Evolutionary conservation across 441 rosid genomes (phyloP), one percentile per base, ranked within the genome.

Genomic region (Adansonia gregorii): DNA sequence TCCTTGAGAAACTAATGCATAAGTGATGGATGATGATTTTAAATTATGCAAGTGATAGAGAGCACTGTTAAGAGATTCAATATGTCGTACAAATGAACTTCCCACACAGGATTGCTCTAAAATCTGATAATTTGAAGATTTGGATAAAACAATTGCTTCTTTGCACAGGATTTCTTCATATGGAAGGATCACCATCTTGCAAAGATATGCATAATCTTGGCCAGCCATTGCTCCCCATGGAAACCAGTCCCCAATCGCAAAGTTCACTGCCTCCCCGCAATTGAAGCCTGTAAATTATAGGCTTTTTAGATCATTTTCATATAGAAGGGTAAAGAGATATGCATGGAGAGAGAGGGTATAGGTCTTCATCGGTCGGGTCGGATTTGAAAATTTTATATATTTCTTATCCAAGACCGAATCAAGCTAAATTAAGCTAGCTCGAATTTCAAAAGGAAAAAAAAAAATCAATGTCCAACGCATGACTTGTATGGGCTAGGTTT

Each of bases 191-290:
- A 75, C 76, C 75, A 68, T 58, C 75, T 73, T 79, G 71, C 59
- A 19, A 49, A 82, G 82, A 77, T 22, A 43, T 46, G 88, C 90
- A 76, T 89, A 87, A 14, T 80, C 87, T 41, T 67, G 12, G 58
- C 86, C 79, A 39, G 92, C 90, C 24, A 78, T 41, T 55, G 85
- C 88, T 51, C 92, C 92, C 9, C 83, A 79, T 8, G 82, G 86
- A 77, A 89, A 87, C 92, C 92, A 87, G 67, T 86, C 86, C 9
- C 79, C 78, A 20, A 78, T 55, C 5, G 88, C 84, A 56, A 87
- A 85, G 75, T 85, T 87, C 72, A 83, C 89, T 17, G 87, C 88
- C 82, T 87, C 89, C 0, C 85, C 83, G 14, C 83, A 82, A 65
- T 82, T 85, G 60, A 85, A 85, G 41, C 88, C 88, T 83, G 35